A percentile compares a stretch with the other conserved stretches of the same genome.
phyloP scores from a whole-genome alignment of 805 yeast genomes.

The Starmerella apicola region DNA sequence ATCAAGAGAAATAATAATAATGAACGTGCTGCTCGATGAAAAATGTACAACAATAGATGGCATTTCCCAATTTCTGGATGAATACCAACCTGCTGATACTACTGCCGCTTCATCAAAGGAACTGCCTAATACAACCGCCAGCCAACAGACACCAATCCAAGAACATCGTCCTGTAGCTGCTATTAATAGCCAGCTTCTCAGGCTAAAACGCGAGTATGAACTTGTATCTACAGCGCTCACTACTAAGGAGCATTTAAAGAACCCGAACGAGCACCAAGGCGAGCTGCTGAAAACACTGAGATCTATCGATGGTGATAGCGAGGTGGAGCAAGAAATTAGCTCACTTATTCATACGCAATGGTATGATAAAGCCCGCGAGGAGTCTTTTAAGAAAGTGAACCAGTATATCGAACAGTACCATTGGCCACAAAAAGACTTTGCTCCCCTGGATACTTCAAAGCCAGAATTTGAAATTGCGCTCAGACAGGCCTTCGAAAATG shows the following conservation, averaged over 20 bases:
- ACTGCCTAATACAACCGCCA: too few relatives aligned
- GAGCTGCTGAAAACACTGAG: conserved; percentile 1
- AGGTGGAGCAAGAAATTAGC: neutral
- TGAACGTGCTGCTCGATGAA: conserved; percentile 15
- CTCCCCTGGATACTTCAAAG: neutral
- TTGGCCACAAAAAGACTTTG: neutral
- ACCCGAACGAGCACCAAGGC: neutral
- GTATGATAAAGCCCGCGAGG: neutral
- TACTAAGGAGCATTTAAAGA: neutral
- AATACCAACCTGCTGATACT: too few relatives aligned
- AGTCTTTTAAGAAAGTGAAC: neutral
- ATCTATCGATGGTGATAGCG: neutral
- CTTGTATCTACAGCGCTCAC: neutral
- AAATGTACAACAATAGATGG: conserved; percentile 20
- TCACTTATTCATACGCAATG: neutral
- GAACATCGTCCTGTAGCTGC: too few relatives aligned
- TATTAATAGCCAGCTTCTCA: too few relatives aligned
- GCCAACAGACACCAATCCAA: too few relatives aligned
- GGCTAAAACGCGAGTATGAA: neutral
- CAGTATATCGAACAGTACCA: neutral
- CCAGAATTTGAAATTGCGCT: conserved; percentile 14
- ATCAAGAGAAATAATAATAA: too few relatives aligned
- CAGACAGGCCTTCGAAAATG: neutral
- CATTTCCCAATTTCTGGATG: conserved; percentile 9
- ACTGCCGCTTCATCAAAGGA: too few relatives aligned